Evolutionary conservation across 176 grass and related monocot genomes (phyloP).

Genomic region (Aechmea fasciata): DNA sequence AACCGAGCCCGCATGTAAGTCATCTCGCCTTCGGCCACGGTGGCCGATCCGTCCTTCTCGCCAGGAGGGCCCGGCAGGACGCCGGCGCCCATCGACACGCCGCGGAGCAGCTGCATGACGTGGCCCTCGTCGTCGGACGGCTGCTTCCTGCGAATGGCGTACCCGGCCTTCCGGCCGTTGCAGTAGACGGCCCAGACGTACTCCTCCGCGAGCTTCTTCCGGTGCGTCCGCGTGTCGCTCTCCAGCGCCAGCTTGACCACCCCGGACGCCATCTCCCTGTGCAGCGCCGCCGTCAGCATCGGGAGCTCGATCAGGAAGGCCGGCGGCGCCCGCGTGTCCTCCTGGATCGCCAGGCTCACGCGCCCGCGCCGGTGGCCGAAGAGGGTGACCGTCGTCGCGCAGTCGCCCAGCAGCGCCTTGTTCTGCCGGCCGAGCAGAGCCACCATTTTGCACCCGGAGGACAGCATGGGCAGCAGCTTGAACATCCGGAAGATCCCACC

Average conservation of each 20-base stretch:
- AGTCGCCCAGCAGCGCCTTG: conserved; percentile 60
- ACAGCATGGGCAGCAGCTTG: conserved; percentile 90
- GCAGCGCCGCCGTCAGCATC: conserved; percentile 59
- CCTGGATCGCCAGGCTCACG: conserved; percentile 71
- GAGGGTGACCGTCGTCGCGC: conserved; percentile 67
- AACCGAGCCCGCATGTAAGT: conserved; percentile 90
- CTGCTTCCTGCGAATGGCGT: conserved; percentile 80
- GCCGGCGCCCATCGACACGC: conserved; percentile 91
- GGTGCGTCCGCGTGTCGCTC: conserved; percentile 78
- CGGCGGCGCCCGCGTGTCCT: conserved; percentile 76
- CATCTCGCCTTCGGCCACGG: conserved; percentile 60
- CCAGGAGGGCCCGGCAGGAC: conserved; percentile 65
- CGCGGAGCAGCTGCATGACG: conserved; percentile 71
- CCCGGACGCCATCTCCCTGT: conserved; percentile 78
- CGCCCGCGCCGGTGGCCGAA: conserved; percentile 68
- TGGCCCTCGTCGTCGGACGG: conserved; percentile 68
- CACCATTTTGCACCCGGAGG: conserved; percentile 95
- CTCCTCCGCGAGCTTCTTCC: conserved; percentile 66
- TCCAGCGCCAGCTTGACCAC: conserved; percentile 80
- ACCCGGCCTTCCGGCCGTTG: conserved; percentile 86
- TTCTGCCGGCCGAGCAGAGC: conserved; percentile 59
- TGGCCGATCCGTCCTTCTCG: conserved; percentile 34
- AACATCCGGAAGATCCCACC: conserved; percentile 75
- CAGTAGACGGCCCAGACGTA: conserved; percentile 96
- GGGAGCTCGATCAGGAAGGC: conserved; percentile 83